A percentile compares a stretch with the other conserved stretches of the same genome.
phyloP scores from a whole-genome alignment of 257 asterid species.

The Scutellaria barbata region DNA sequence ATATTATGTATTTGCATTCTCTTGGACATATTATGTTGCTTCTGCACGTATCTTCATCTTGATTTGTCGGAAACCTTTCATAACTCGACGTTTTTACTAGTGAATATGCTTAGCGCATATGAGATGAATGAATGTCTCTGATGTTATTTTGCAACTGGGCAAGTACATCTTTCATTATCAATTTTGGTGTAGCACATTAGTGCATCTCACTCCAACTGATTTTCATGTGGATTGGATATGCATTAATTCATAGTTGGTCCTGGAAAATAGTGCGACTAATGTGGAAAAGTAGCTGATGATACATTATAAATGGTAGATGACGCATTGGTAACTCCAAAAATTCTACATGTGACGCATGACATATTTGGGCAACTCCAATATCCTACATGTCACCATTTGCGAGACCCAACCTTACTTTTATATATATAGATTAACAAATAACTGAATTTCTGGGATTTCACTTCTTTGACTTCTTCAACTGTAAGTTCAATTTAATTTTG shows the following conservation, averaged over 20 bases:
- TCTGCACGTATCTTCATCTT: neutral
- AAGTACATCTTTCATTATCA: constrained; percentile 1
- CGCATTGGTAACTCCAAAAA: too few species aligned
- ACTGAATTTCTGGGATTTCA: too few species aligned
- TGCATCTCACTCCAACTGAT: neutral
- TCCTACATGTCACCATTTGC: too few species aligned
- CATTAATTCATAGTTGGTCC: neutral
- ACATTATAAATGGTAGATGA: too few species aligned
- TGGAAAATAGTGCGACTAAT: neutral
- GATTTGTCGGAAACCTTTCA: neutral
- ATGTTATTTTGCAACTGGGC: constrained; percentile 1
- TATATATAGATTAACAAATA: too few species aligned
- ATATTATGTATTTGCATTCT: constrained; percentile 29
- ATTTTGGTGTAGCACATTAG: neutral
- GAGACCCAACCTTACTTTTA: too few species aligned
- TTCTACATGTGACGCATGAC: too few species aligned
- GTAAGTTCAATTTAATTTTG: too few species aligned
- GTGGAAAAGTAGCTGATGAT: too few species aligned
- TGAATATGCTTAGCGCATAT: neutral
- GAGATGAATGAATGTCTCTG: constrained; percentile 33
- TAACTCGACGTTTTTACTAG: neutral
- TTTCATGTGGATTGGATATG: neutral
- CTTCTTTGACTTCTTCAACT: too few species aligned
- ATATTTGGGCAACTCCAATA: too few species aligned
- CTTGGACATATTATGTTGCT: constrained; percentile 32